These are phyloP conservation scores for Vitis hybrid DNA, from an alignment of 177 flowering plant genomes.

Conservation along the genomic window DNA sequence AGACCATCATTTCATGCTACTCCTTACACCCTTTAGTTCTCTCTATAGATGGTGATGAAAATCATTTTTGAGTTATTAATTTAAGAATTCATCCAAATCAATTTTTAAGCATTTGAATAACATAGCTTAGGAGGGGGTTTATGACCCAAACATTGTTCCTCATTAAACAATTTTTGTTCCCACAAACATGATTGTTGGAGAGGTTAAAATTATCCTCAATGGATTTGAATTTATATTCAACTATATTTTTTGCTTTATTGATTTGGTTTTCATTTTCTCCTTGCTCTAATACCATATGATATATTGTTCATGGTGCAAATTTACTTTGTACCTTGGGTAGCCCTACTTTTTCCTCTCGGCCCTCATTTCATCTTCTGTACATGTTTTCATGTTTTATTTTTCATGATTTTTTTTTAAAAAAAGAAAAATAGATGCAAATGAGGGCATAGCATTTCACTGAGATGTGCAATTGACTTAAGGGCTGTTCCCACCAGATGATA, in stretches of 20 bases:
- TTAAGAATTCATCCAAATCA: neutral
- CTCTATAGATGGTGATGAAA: constrained; percentile 59
- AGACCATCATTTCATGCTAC: neutral
- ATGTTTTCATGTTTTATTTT: too few species aligned
- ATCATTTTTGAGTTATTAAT: constrained; percentile 11
- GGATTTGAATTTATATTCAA: neutral
- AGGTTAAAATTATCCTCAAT: neutral
- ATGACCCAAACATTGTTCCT: constrained; percentile 6
- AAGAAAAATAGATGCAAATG: neutral
- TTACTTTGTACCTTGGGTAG: too few species aligned
- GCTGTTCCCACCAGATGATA: too few species aligned
- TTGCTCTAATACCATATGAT: neutral
- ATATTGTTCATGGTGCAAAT: too few species aligned
- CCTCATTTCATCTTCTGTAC: too few species aligned
- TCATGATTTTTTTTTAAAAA: neutral
- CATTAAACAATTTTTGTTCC: neutral
- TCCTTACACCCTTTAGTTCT: neutral
- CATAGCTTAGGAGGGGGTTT: constrained; percentile 11
- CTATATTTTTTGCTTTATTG: neutral
- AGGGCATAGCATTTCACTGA: too few species aligned
- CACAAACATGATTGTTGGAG: neutral
- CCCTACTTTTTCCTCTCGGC: too few species aligned
- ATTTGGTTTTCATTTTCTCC: neutral
- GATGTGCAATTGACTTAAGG: too few species aligned
- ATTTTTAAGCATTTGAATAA: constrained; percentile 24